Conservation (phyloP, 2,329 filamentous ascomycete genomes). For the Hymenoscyphus fructigenus region DNA sequence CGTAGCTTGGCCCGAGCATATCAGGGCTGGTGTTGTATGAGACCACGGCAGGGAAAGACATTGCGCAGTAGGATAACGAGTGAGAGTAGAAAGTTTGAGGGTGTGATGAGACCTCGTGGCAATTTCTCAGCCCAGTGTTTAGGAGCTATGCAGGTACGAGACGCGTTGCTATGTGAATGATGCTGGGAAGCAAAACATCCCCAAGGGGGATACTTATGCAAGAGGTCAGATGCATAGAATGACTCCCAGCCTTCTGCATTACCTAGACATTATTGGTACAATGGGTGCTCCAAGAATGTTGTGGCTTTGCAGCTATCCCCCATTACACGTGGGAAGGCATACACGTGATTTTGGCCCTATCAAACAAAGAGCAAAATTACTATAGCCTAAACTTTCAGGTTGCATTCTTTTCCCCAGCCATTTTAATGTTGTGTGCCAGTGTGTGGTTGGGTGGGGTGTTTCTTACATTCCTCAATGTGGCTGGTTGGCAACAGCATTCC, state of each 20-base stretch:
- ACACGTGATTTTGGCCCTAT: conserved; percentile 21
- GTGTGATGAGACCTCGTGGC: conserved; percentile 16
- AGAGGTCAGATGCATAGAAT: conserved; percentile 19
- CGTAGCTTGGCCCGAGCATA: conserved; percentile 46
- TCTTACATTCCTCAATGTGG: conserved; percentile 9
- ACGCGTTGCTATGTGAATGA: conserved; percentile 21
- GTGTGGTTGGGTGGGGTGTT: conserved; percentile 1
- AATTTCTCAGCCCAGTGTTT: conserved; percentile 23
- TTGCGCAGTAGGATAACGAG: conserved; percentile 17
- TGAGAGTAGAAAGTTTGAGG: conserved; percentile 5
- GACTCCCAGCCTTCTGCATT: conserved; percentile 32
- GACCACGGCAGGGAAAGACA: conserved; percentile 30
- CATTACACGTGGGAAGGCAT: neutral
- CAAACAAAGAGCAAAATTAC: conserved; percentile 3
- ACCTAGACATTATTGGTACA: conserved; percentile 24
- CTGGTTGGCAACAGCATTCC: conserved; percentile 11
- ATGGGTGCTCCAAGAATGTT: conserved; percentile 24
- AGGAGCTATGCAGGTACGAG: conserved; percentile 24
- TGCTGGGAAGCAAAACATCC: conserved; percentile 29
- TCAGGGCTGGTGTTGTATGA: conserved; percentile 48
- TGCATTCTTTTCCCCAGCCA: conserved; percentile 7
- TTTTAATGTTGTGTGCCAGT: neutral
- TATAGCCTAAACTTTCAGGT: neutral
- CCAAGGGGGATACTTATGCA: conserved; percentile 34
- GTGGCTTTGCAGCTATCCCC: conserved; percentile 16